Percentiles rank a stretch among this genome's conserved stretches.
Evolutionary conservation across 192 early-diverging fungal genomes (phyloP).

Genomic region (Entomortierella chlamydospora): DNA sequence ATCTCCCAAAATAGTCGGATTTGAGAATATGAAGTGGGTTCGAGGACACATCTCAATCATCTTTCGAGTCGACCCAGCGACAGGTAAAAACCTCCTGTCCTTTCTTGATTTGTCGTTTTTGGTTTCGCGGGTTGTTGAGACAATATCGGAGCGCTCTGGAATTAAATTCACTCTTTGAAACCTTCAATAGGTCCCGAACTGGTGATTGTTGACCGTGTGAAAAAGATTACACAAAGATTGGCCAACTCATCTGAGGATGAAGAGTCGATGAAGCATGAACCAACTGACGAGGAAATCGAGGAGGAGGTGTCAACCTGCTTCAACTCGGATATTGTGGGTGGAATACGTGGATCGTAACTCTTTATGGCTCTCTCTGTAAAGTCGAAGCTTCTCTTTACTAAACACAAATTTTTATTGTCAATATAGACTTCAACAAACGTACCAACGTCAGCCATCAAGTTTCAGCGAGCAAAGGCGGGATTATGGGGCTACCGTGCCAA

Average conservation of each 20-base stretch:
- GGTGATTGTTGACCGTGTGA: conserved; percentile 43
- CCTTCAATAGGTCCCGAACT: conserved; percentile 30
- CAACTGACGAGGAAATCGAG: conserved; percentile 42
- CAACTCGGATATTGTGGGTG: conserved; percentile 40
- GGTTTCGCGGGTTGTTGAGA: no score
- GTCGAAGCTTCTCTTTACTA: no score
- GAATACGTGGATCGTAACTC: no score
- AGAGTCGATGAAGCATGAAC: conserved; percentile 10
- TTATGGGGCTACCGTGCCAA: conserved; percentile 47
- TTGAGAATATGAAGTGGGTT: conserved; percentile 52
- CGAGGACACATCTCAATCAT: conserved; percentile 54
- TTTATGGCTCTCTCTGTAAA: no score
- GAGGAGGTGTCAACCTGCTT: conserved; percentile 49
- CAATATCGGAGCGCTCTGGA: no score
- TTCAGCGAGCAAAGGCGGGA: conserved; percentile 41
- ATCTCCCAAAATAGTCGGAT: conserved; percentile 26
- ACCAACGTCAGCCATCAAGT: conserved; percentile 50
- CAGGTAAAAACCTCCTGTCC: conserved; percentile 9
- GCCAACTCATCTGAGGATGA: conserved; percentile 36
- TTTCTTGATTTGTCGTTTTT: no score
- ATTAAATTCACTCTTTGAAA: neutral
- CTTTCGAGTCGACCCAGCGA: conserved; percentile 39
- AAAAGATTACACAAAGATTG: conserved; percentile 46
- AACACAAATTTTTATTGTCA: no score
- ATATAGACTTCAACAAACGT: conserved; percentile 51